A percentile compares a stretch with the other conserved stretches of the same genome.
Conservation (phyloP, 768 basidiomycete genomes). For the Plicaturopsis crispa region DNA sequence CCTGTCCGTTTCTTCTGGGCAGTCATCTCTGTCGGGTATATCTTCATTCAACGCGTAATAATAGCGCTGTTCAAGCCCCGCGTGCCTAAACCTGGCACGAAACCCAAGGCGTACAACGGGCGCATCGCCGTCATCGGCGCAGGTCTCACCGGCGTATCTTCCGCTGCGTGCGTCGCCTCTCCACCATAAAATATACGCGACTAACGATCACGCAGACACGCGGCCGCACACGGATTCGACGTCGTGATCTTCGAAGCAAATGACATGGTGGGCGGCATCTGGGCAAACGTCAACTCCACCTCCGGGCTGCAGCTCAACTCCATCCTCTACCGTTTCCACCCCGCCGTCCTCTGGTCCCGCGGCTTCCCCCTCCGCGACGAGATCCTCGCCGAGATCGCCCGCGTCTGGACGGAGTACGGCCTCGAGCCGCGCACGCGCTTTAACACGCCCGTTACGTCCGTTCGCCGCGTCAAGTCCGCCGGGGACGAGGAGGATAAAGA, state of each 20-base stretch:
- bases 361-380: conserved; percentile 43
- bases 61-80: conserved; percentile 35
- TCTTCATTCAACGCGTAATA: conserved; percentile 26
- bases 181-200: too few relatives aligned
- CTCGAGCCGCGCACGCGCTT: conserved; percentile 38
- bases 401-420: conserved; percentile 42
- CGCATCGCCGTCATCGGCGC: conserved; percentile 44
- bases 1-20: too few relatives aligned
- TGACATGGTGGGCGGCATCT: conserved; percentile 35
- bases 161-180: conserved; percentile 30
- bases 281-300: conserved; percentile 44
- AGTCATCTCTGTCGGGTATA: conserved; percentile 22
- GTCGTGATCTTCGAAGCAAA: conserved; percentile 41
- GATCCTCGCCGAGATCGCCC: conserved; percentile 35
- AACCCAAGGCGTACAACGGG: conserved; percentile 25
- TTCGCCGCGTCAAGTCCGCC: conserved; percentile 22
- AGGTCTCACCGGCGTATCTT: conserved; percentile 45
- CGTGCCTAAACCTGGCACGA: conserved; percentile 13
- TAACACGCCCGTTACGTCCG: conserved; percentile 30
- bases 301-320: conserved; percentile 45
- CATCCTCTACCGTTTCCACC: conserved; percentile 43
- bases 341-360: conserved; percentile 32
- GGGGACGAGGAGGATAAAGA: conserved; percentile 10
- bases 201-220: conserved; percentile 23
- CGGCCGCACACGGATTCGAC: conserved; percentile 43